Base-by-base conservation (phyloP, 2,329 filamentous ascomycete genomes). In the Pestalotiopsis sp. region DNA sequence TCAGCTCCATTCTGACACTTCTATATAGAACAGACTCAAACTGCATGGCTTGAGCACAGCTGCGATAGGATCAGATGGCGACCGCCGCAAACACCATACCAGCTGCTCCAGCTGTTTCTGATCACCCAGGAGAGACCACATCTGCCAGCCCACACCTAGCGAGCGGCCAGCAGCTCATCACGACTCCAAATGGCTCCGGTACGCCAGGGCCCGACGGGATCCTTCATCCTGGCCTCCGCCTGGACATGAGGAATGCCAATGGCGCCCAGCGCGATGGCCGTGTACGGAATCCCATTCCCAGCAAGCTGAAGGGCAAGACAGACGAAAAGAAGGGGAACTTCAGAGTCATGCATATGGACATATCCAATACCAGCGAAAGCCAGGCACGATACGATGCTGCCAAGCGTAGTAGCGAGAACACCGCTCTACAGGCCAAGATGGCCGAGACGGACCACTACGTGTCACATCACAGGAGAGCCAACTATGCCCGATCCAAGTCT, bases 391-490 rank as follows among this genome's bases (percentile, higher is more conserved):
- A 85, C 73, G 83, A 84, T 64, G 84, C 86, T 59, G 88, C 88
- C 5, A 88, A 89, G 75, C 84, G 86, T 64, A 86, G 87, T 13
- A 91, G 88, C 73, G 88, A 91, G 74, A 85, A 82, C 71, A 90
- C 88, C 13, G 86, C 85, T 59, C 81, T 86, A 65, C 86, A 87
- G 55, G 88, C 88, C 44, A 85, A 82, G 73, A 78, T 85, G 67
- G 87, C 87, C 58, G 85, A 84, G 68, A 83, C 84, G 57, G 83
- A 84, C 63, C 83, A 83, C 67, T 88, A 89, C 71, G 81, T 85
- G 59, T 81, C 85, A 10, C 79, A 85, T 64, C 83, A 82, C 69
- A 80, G 81, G 60, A 82, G 80, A 71, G 77, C 77, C 20, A 77
- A 78, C 64, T 78, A 78, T 69, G 72, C 76, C 66, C 70, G 73